Evolutionary conservation across 129 eudicot genomes (phyloP).

Genomic region (Oenanthe sinensis): DNA sequence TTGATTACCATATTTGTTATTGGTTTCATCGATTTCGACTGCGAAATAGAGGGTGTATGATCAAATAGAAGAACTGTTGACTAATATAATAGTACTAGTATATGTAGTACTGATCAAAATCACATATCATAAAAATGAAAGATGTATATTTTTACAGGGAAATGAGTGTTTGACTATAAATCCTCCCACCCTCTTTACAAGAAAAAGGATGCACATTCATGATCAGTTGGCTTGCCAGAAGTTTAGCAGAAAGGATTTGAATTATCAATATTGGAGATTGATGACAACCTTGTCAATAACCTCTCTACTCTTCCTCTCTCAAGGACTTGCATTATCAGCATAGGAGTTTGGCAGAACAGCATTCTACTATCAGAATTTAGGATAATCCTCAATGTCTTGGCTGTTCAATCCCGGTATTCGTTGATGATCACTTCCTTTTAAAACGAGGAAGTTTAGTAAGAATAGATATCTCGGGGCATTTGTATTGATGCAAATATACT

Average conservation of each 20-base stretch:
- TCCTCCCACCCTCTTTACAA: conserved; percentile 39
- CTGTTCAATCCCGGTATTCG: too few species aligned
- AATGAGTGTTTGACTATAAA: conserved; percentile 48
- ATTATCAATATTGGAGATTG: background rate
- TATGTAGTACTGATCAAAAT: background rate
- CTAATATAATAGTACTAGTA: background rate
- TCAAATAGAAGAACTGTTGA: background rate
- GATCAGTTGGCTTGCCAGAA: conserved; percentile 55
- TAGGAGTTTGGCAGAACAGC: conserved; percentile 23
- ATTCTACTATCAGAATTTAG: too few species aligned
- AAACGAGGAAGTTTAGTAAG: too few species aligned
- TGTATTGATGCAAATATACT: too few species aligned
- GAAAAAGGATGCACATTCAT: conserved; percentile 43
- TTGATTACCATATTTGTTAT: conserved; percentile 36
- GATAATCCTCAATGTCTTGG: too few species aligned
- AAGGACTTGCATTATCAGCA: conserved; percentile 22
- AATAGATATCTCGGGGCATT: too few species aligned
- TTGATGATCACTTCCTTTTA: too few species aligned
- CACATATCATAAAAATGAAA: too few species aligned
- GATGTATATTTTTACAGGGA: background rate
- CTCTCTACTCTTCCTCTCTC: too few species aligned
- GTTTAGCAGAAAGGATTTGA: conserved; percentile 43
- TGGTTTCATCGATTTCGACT: conserved; percentile 47
- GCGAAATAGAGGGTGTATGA: conserved; percentile 31
- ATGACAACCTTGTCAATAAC: too few species aligned